Evolutionary conservation across 2,329 filamentous ascomycete genomes (phyloP).

Genomic region (Microdochium trichocladiopsis): DNA sequence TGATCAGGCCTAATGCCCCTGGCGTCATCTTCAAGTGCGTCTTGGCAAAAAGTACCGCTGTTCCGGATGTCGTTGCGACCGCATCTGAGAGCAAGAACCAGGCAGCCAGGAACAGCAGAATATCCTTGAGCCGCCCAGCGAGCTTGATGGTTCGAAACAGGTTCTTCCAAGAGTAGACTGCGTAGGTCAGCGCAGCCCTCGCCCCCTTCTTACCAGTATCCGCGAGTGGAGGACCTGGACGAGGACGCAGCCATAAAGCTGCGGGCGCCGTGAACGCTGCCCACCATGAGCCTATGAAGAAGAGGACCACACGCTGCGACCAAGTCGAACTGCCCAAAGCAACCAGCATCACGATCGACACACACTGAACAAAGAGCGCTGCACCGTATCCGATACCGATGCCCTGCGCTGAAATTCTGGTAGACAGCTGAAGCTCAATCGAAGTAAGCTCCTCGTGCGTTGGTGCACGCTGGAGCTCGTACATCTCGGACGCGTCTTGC

Average conservation of each 20-base stretch:
- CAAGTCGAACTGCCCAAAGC: slow-evolving; percentile 70
- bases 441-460: slow-evolving; percentile 47
- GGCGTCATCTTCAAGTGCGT: slow-evolving; percentile 86
- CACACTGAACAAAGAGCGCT: slow-evolving; percentile 74
- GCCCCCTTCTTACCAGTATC: slow-evolving; percentile 28
- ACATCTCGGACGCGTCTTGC: slow-evolving; percentile 19
- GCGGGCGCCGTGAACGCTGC: slow-evolving; percentile 83
- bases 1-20: slow-evolving; percentile 84
- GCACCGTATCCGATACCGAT: slow-evolving; percentile 92
- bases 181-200: slow-evolving; percentile 59
- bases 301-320: slow-evolving; percentile 79
- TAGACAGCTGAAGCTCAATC: slow-evolving; percentile 72
- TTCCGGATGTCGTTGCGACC: slow-evolving; percentile 89
- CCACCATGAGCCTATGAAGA: slow-evolving; percentile 90
- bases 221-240: slow-evolving; percentile 77
- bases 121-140: slow-evolving; percentile 65
- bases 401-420: slow-evolving; percentile 83
- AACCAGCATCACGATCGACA: slow-evolving; percentile 72
- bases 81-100: slow-evolving; percentile 96
- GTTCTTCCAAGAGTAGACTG: slow-evolving; percentile 78
- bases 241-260: slow-evolving; percentile 77
- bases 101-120: slow-evolving; percentile 71
- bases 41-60: slow-evolving; percentile 92
- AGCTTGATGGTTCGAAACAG: slow-evolving; percentile 73
- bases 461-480: slow-evolving; percentile 27